phyloP scores from a whole-genome alignment of 2,329 filamentous ascomycete species.

The Ophiostoma sp. region DNA sequence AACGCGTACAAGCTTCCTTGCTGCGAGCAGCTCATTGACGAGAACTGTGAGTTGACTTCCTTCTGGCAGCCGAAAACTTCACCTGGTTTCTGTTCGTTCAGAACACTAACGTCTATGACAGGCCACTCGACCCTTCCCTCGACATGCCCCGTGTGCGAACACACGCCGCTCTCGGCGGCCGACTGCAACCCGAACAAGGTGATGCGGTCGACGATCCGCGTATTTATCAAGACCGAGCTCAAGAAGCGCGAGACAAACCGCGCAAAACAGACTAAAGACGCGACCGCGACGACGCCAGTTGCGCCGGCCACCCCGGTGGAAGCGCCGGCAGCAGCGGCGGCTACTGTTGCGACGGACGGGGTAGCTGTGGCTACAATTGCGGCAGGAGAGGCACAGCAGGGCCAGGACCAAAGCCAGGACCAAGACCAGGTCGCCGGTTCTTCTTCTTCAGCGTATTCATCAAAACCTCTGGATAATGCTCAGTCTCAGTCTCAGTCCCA shows the following conservation, averaged over 20 bases:
- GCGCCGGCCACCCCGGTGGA: constrained; percentile 44
- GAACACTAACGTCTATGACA: too few relatives aligned
- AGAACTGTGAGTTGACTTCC: constrained; percentile 77
- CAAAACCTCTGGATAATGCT: constrained; percentile 26
- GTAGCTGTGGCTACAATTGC: constrained; percentile 18
- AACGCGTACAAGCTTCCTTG: constrained; percentile 91
- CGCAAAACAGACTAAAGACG: constrained; percentile 49
- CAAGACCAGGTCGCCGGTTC: constrained; percentile 6
- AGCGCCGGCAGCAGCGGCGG: constrained; percentile 28
- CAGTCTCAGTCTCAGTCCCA: constrained; percentile 9
- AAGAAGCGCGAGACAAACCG: constrained; percentile 77
- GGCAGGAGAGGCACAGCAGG: constrained; percentile 25
- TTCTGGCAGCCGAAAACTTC: too few relatives aligned
- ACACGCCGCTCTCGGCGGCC: constrained; percentile 80
- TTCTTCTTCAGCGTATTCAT: constrained; percentile 23
- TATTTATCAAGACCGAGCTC: constrained; percentile 86
- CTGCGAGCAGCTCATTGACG: constrained; percentile 93
- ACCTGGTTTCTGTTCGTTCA: too few relatives aligned
- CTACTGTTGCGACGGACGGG: constrained; percentile 20
- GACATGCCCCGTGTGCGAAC: constrained; percentile 89
- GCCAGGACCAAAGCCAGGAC: not conserved
- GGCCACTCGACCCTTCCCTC: constrained; percentile 69
- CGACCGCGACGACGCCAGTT: constrained; percentile 42
- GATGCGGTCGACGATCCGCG: constrained; percentile 86
- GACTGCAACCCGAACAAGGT: constrained; percentile 88